Base-by-base conservation (phyloP, 2,329 filamentous ascomycete genomes). In the Parastagonospora avenae region DNA sequence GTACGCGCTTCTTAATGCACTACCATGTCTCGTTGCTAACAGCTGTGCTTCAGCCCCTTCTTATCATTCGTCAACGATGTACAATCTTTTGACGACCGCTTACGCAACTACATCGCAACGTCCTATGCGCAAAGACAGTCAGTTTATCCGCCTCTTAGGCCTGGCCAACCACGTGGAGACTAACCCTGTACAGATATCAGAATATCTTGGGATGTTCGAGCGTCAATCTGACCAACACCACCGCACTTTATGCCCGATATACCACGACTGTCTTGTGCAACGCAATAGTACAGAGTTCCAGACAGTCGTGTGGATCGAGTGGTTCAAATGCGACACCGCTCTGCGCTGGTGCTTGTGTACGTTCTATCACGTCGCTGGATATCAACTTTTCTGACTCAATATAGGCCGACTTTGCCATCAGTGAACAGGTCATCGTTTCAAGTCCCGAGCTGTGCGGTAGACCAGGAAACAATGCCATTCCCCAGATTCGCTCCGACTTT, bases 251-350 rank as follows among this genome's bases (percentile, higher is more conserved):
- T 76, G 93, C 94, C 42, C 88, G 94, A 64, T 99, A 93, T 76
- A 96, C 93, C 4, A 94, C 86, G 40, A 94, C 90, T 54, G 88
- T 95, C 57, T 83, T 99, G 59, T 99, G 94, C 82, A 97, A 95
- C 79, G 84, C 90, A 59, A 89, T 99, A 68, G 85, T 99, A 43
- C 94, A 99, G 75, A 92, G 91, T 70, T 97, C 94, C 4, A 85
- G 88, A 64, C 70, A 76, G 9, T 70, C 82, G 24, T 99, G 94
- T 75, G 75, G 77, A 15, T 77, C 95, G 39, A 82, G 87, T 0
- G 73, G 80, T n/a, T 76, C 81, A 28, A 78, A 87, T 36, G 85
- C 90, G 4, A 80, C 80, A 51, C 92, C 94, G 2, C 79, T 97
- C 12, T 99, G 94, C 74, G 94, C 93, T 39, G 89, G 94, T 57